Base-by-base conservation (phyloP, 2,329 filamentous ascomycete genomes). In the Penicillium olsonii region DNA sequence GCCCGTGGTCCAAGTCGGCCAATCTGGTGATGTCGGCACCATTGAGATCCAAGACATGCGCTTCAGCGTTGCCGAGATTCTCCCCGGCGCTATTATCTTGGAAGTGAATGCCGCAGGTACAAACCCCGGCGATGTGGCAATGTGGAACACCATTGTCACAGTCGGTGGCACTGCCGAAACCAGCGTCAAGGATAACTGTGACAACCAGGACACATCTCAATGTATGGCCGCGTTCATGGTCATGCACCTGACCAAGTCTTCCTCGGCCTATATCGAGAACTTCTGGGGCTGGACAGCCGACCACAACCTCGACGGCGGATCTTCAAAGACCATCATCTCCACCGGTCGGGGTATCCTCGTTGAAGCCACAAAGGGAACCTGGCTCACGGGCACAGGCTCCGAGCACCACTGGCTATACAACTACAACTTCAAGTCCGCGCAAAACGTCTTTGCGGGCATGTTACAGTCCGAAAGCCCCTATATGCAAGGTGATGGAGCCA, bases 191-290 rank as follows among this genome's bases (percentile, higher is more conserved):
- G 29, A 39, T 9, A 64, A 64, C 10, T 79, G 77, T 47, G 31
- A 37, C 12, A 42, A 42, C 22, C 41, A 50, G 24, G 42, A 45
- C 20, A 44, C 47, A 6, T 45, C 41, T 5, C 24, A 62, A 38
- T 80, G 79, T 64, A 76, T 74, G 61, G 78, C 74, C 0, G 76
- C 77, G 1, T 78, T 73, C 49, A 62, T 75, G 3, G 63, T 79
- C 44, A 63, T 84, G 26, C 79, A 84, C 56, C 66, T 83, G 9
- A 75, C 74, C 0, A 50, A 64, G 7, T 67, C 67, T 0, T 74
- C 74, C 0, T 74, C 74, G 0, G 74, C 74, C 7, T 82, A 82
- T 55, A 71, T 82, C 39, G 80, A 84, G 59, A 81, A 82, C 59
- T 66, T 76, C 51, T 75, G 75, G 75, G 64, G 71, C 18, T 78